Conservation (phyloP, 2,329 filamentous ascomycete genomes). For the Aspergillus phoenicis region DNA sequence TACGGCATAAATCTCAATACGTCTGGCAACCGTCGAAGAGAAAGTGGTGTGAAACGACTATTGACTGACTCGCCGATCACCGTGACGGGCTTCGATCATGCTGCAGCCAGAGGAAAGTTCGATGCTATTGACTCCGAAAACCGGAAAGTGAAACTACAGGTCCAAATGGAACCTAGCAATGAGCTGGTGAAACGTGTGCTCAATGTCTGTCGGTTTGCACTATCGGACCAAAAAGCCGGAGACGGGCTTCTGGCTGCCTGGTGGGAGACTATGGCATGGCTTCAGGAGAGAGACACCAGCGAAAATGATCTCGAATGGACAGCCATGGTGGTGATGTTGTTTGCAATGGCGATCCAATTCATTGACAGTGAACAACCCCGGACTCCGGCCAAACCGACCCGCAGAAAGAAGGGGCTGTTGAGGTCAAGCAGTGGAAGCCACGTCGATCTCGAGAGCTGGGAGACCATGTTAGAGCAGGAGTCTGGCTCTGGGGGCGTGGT, state of each 20-base stretch:
- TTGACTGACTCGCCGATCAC: slow-evolving; percentile 46
- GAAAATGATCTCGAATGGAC: slow-evolving; percentile 68
- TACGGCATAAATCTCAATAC: slow-evolving; percentile 61
- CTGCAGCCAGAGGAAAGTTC: slow-evolving; percentile 62
- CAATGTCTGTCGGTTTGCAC: slow-evolving; percentile 63
- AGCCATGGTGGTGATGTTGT: slow-evolving; percentile 64
- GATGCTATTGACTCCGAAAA: slow-evolving; percentile 67
- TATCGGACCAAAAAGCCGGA: slow-evolving; percentile 61
- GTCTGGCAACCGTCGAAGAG: slow-evolving; percentile 54
- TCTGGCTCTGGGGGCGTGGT: slow-evolving; percentile 43
- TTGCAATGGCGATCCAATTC: slow-evolving; percentile 65
- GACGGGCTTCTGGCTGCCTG: slow-evolving; percentile 67
- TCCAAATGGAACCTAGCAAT: slow-evolving; percentile 67
- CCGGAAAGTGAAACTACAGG: slow-evolving; percentile 65
- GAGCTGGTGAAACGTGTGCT: slow-evolving; percentile 65
- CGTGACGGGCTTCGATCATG: slow-evolving; percentile 59
- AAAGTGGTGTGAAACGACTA: slow-evolving; percentile 52
- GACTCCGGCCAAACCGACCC: slow-evolving; percentile 38
- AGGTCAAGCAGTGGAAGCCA: slow-evolving; percentile 55
- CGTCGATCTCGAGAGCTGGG: slow-evolving; percentile 50
- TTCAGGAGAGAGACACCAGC: slow-evolving; percentile 53
- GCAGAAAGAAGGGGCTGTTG: slow-evolving; percentile 47
- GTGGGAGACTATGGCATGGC: slow-evolving; percentile 75
- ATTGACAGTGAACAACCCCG: slow-evolving; percentile 44
- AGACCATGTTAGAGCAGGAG: slow-evolving; percentile 52